Conservation (phyloP, 163 green algal genomes). For the Chloromonas sp. region DNA sequence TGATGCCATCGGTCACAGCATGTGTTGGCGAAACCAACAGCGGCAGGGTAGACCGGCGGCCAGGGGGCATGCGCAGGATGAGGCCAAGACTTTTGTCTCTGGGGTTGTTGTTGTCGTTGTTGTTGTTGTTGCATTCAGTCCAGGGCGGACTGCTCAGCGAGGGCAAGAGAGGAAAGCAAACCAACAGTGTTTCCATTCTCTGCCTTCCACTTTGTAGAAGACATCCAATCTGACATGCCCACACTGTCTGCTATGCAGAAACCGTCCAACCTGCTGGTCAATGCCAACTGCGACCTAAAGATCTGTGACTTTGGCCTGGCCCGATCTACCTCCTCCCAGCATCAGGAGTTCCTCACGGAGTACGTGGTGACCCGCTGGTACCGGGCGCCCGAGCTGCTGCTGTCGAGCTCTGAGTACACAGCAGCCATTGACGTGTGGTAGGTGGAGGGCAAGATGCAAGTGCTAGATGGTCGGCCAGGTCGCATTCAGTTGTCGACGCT, state of each 20-base stretch:
- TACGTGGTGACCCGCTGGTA: constrained; percentile 99
- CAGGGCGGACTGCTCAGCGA: no score
- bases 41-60: no score
- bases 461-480: not conserved
- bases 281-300: constrained; percentile 93
- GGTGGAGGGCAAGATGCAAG: not conserved
- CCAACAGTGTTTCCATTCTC: no score
- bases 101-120: no score
- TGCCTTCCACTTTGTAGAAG: no score
- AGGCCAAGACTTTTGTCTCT: no score
- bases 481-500: not conserved
- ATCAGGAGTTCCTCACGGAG: constrained; percentile 43
- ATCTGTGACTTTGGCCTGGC: constrained; percentile 97
- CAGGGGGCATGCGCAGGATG: no score
- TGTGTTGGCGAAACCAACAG: no score
- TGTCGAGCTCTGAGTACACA: constrained; percentile 85
- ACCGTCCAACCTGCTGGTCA: constrained; percentile 91
- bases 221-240: no score
- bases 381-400: constrained; percentile 93
- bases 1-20: no score
- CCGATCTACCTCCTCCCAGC: constrained; percentile 35
- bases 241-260: constrained; percentile 1
- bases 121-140: no score
- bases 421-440: constrained; percentile 94
- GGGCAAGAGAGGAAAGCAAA: no score